Percentiles rank a stretch among this genome's conserved stretches.
Evolutionary conservation across 257 asterid genomes (phyloP).

Genomic region (Solanum clarkiae): DNA sequence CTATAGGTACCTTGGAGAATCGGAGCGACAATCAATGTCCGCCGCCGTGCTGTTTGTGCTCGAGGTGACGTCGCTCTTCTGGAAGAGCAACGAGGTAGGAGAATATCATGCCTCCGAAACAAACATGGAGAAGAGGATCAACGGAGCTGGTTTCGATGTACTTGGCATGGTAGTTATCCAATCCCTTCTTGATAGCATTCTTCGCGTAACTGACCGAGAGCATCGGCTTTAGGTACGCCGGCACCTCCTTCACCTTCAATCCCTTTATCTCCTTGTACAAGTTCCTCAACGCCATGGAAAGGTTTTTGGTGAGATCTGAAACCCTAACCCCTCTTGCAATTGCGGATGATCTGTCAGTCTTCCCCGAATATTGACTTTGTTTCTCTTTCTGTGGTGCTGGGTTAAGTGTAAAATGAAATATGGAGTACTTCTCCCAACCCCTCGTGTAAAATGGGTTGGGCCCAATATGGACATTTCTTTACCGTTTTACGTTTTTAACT

Average conservation of each 20-base stretch:
- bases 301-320: not conserved
- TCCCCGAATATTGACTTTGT: not conserved
- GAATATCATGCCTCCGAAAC: constrained; percentile 75
- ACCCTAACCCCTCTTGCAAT: constrained; percentile 11
- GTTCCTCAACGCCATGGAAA: constrained; percentile 53
- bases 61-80: constrained; percentile 97
- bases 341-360: not conserved
- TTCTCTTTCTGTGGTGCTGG: not conserved
- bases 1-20: not conserved
- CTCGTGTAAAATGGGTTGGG: not conserved
- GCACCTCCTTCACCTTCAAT: constrained; percentile 73
- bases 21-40: not conserved
- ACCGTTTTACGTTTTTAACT: not conserved
- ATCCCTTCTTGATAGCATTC: constrained; percentile 30
- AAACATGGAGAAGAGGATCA: constrained; percentile 61
- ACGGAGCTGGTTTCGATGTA: constrained; percentile 64
- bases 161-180: constrained; percentile 60
- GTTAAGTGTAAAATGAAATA: not conserved
- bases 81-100: constrained; percentile 91
- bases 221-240: constrained; percentile 62
- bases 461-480: not conserved
- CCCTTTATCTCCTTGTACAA: constrained; percentile 67
- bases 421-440: not conserved
- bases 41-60: constrained; percentile 51
- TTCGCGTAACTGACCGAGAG: constrained; percentile 30